These are phyloP conservation scores for Chalaropsis ovoidea DNA, from an alignment of 2,329 filamentous ascomycete genomes.

Conservation along the genomic window DNA sequence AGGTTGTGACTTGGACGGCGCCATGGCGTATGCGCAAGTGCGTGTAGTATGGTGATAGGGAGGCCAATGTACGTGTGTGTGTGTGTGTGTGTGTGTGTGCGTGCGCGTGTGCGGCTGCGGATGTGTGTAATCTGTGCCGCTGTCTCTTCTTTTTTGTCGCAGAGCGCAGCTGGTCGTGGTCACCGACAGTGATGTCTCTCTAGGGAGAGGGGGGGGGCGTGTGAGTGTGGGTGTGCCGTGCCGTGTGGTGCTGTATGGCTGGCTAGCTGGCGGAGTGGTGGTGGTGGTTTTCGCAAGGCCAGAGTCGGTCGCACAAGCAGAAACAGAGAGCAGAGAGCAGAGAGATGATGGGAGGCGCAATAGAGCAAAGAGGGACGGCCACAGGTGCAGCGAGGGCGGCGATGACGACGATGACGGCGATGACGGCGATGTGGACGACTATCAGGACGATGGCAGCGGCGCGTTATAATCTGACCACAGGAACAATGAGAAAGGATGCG, in stretches of 20 bases:
- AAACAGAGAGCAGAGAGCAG: neutral
- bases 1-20: conserved; percentile 26
- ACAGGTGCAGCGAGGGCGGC: neutral
- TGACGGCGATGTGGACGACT: neutral
- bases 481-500: conserved; percentile 4
- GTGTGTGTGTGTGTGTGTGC: neutral
- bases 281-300: too few relatives aligned
- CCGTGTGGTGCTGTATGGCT: too few relatives aligned
- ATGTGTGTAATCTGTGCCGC: neutral
- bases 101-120: neutral
- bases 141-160: neutral
- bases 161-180: too few relatives aligned
- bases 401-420: neutral
- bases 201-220: too few relatives aligned
- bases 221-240: too few relatives aligned
- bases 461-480: neutral
- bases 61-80: neutral
- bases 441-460: too few relatives aligned
- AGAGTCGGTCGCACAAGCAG: neutral
- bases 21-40: conserved; percentile 26
- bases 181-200: too few relatives aligned
- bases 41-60: neutral
- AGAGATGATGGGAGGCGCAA: neutral
- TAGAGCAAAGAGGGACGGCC: neutral
- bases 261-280: too few relatives aligned